These are phyloP conservation scores for Arthrobotrys pseudoclavata DNA, from an alignment of 2,329 filamentous ascomycete genomes.

Conservation along the genomic window DNA sequence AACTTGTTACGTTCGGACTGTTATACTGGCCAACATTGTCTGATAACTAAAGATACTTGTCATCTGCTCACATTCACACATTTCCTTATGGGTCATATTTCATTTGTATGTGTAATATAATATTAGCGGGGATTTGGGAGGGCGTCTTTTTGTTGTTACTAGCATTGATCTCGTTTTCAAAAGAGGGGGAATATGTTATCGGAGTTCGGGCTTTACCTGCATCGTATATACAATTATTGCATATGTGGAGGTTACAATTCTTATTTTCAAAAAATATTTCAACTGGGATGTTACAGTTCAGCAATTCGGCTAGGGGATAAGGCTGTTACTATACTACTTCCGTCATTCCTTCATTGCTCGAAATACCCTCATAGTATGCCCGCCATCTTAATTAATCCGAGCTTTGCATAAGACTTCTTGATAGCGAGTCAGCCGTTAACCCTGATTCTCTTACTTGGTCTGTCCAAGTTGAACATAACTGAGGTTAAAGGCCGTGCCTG, in stretches of 20 bases:
- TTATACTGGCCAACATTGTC: not conserved
- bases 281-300: not conserved
- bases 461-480: constrained; percentile 28
- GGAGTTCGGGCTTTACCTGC: constrained; percentile 37
- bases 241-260: not conserved
- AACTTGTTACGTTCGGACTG: not conserved
- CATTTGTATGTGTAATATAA: constrained; percentile 17
- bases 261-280: not conserved
- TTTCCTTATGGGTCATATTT: constrained; percentile 1
- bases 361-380: not conserved
- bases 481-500: constrained; percentile 38
- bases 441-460: constrained; percentile 15
- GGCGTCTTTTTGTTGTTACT: constrained; percentile 5
- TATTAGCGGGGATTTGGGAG: constrained; percentile 29
- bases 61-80: not conserved
- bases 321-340: constrained; percentile 2
- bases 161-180: constrained; percentile 7
- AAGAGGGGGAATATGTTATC: not conserved
- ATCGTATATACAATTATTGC: constrained; percentile 26
- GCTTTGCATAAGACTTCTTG: constrained; percentile 3
- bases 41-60: not conserved
- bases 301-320: not conserved
- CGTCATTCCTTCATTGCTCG: not conserved
- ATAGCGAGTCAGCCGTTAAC: constrained; percentile 17
- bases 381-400: constrained; percentile 23